Conservation (phyloP, 495 filamentous ascomycete genomes). For the Aspergillus biplanus region DNA sequence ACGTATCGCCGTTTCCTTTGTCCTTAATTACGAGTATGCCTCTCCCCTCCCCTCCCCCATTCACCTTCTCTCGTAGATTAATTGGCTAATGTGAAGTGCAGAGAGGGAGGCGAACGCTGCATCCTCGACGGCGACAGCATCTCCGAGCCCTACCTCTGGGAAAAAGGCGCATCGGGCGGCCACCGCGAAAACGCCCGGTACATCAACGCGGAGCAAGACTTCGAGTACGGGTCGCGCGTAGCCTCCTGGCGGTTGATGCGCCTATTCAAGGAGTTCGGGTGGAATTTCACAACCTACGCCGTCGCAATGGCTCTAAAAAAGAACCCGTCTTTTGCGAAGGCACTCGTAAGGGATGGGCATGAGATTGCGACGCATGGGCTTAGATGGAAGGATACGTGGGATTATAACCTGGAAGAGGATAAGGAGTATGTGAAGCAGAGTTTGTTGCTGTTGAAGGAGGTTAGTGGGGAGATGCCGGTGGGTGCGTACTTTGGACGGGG, state of each 20-base stretch:
- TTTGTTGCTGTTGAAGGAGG: constrained; percentile 10
- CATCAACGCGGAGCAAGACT: constrained; percentile 16
- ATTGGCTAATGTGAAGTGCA: background rate
- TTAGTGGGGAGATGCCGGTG: constrained; percentile 16
- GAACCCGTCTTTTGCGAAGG: constrained; percentile 13
- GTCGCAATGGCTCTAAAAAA: constrained; percentile 15
- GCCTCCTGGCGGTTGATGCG: constrained; percentile 20
- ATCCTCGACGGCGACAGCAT: constrained; percentile 20
- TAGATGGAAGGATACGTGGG: constrained; percentile 6
- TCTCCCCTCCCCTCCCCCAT: background rate
- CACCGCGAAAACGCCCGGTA: constrained; percentile 5
- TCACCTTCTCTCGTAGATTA: too few relatives aligned
- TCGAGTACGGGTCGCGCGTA: constrained; percentile 10
- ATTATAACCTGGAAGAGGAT: constrained; percentile 10
- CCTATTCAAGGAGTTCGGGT: constrained; percentile 21
- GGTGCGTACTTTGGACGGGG: constrained; percentile 16
- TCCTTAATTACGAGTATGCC: constrained; percentile 16
- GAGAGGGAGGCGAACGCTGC: constrained; percentile 21
- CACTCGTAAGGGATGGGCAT: constrained; percentile 4
- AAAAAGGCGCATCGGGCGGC: constrained; percentile 19
- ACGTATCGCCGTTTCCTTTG: constrained; percentile 16
- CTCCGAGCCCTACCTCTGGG: constrained; percentile 22
- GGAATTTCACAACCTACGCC: constrained; percentile 21
- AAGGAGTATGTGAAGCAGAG: constrained; percentile 10
- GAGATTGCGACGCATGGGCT: constrained; percentile 14